These are phyloP conservation scores for Plasmodium vinckei DNA, from an alignment of 169 alveolate species.

Conservation along the genomic window DNA sequence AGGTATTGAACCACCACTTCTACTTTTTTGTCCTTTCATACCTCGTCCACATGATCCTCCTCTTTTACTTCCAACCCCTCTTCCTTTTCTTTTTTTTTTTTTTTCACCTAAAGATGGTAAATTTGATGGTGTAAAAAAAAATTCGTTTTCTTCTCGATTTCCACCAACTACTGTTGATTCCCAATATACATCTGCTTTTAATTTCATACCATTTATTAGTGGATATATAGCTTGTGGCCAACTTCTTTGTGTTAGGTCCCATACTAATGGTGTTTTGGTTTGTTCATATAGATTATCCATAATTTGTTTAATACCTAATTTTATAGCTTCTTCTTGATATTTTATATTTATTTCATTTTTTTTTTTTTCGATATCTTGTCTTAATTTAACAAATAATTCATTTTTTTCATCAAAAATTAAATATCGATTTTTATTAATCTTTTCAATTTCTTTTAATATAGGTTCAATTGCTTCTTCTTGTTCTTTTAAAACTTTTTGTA, in stretches of 20 bases:
- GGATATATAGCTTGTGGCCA: constrained; percentile 78
- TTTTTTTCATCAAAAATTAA: constrained; percentile 80
- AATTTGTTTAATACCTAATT: constrained; percentile 55
- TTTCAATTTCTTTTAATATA: constrained; percentile 78
- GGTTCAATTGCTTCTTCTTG: constrained; percentile 77
- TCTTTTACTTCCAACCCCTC: constrained; percentile 87
- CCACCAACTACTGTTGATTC: constrained; percentile 84
- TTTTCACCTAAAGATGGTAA: constrained; percentile 82
- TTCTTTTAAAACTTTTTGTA: constrained; percentile 74
- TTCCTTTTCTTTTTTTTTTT: constrained; percentile 82
- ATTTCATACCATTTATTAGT: constrained; percentile 76
- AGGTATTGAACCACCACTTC: constrained; percentile 84
- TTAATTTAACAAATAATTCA: constrained; percentile 77
- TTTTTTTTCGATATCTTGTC: constrained; percentile 76
- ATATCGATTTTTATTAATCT: constrained; percentile 71
- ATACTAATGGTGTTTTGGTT: constrained; percentile 80
- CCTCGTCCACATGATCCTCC: constrained; percentile 87
- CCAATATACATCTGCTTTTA: constrained; percentile 82
- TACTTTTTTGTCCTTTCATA: constrained; percentile 86
- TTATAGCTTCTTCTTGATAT: constrained; percentile 46
- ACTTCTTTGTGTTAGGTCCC: constrained; percentile 85
- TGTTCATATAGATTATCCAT: constrained; percentile 70
- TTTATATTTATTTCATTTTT: constrained; percentile 74
- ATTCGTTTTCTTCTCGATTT: constrained; percentile 80
- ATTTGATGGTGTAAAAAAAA: constrained; percentile 77